phyloP scores from a whole-genome alignment of 2,329 filamentous ascomycete genomes.

The Phyllachora maydis region DNA sequence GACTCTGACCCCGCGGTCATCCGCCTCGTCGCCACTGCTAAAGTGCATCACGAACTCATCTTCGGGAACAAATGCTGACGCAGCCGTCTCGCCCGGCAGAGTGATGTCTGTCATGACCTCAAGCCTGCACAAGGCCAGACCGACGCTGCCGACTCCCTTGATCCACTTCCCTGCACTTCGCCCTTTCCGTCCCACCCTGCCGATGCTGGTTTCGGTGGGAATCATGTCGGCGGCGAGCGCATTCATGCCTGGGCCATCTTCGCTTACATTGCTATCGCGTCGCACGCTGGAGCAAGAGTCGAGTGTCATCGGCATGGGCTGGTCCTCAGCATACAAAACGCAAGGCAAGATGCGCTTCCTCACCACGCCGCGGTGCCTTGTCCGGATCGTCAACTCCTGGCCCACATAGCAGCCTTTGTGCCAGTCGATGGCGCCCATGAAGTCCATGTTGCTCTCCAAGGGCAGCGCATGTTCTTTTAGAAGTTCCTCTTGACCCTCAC shows the following conservation, averaged over 20 bases:
- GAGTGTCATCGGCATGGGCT: slow-evolving; percentile 17
- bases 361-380: slow-evolving; percentile 83
- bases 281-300: no score
- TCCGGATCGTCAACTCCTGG: slow-evolving; percentile 90
- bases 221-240: slow-evolving; percentile 13
- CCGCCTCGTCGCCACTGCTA: no score
- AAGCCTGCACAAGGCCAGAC: slow-evolving; percentile 67
- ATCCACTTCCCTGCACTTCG: slow-evolving; percentile 70
- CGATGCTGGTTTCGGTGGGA: slow-evolving; percentile 25
- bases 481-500: slow-evolving; percentile 74
- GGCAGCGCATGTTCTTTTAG: slow-evolving; percentile 51
- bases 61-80: slow-evolving; percentile 37
- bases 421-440: slow-evolving; percentile 74
- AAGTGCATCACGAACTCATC: slow-evolving; percentile 40
- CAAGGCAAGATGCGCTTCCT: slow-evolving; percentile 77
- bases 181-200: slow-evolving; percentile 30
- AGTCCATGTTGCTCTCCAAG: slow-evolving; percentile 76
- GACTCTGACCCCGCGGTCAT: slow-evolving; percentile 26
- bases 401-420: slow-evolving; percentile 94
- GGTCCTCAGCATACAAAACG: slow-evolving; percentile 38
- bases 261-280: no score
- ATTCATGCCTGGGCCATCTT: slow-evolving; percentile 19
- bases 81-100: slow-evolving; percentile 46
- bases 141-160: slow-evolving; percentile 61
- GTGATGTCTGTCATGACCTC: slow-evolving; percentile 76